A percentile compares a stretch with the other conserved stretches of the same genome.
Evolutionary conservation across 495 filamentous ascomycete species (phyloP).

Genomic region (Neurospora intermedia): DNA sequence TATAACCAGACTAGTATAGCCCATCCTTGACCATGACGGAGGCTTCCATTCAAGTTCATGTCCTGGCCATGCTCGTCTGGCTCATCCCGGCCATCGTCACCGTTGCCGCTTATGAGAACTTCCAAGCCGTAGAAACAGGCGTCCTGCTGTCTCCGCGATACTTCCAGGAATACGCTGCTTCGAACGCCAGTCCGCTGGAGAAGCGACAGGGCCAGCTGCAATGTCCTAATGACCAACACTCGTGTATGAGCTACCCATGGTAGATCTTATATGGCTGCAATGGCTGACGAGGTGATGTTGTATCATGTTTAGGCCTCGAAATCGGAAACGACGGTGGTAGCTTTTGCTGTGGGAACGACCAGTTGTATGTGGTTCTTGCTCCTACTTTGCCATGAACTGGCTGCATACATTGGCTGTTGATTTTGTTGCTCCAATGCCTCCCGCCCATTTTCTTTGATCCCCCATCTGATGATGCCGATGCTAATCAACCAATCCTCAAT

Average conservation of each 20-base stretch:
- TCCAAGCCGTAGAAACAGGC: constrained; percentile 12
- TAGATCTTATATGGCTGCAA: not conserved
- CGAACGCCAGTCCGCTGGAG: constrained; percentile 4
- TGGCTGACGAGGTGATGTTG: not conserved
- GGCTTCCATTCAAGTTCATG: not conserved
- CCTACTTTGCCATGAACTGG: not conserved
- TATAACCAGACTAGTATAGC: not conserved
- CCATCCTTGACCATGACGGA: not conserved
- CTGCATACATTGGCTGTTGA: not conserved
- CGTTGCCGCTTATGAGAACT: constrained; percentile 2
- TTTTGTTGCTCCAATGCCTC: not conserved
- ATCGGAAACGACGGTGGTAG: constrained; percentile 7
- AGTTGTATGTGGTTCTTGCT: constrained; percentile 7
- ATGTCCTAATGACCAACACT: constrained; percentile 4
- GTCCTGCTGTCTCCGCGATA: constrained; percentile 7
- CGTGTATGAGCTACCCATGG: constrained; percentile 5
- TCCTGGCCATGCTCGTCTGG: not conserved
- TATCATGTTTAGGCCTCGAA: constrained; percentile 3
- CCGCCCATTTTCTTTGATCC: not conserved
- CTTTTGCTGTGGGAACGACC: constrained; percentile 6
- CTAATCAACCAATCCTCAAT: not conserved
- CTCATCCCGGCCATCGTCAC: not conserved
- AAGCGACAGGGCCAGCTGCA: constrained; percentile 3
- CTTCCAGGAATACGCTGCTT: constrained; percentile 1
- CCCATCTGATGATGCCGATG: not conserved